Evolutionary conservation across 176 grass and related monocot species (phyloP).

Genomic region (Oryza australiensis): DNA sequence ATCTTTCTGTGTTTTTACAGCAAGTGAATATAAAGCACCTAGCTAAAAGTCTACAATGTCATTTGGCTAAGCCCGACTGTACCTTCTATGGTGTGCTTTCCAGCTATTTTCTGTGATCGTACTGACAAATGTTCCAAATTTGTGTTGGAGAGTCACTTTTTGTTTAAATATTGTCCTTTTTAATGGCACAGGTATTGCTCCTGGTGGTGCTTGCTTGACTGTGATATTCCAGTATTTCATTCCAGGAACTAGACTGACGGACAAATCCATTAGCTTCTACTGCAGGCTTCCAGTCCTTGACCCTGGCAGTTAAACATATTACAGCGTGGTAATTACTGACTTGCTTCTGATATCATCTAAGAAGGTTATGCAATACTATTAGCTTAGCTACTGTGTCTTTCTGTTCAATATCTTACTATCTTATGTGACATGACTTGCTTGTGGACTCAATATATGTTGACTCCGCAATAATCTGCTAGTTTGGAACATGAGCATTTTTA

Average conservation of each 20-base stretch:
- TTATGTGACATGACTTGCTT: slow-evolving; percentile 20
- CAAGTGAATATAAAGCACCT: slow-evolving; percentile 93
- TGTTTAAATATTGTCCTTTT: slow-evolving; percentile 19
- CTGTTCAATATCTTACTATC: slow-evolving; percentile 11
- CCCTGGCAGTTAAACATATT: slow-evolving; percentile 56
- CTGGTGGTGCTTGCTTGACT: slow-evolving; percentile 85
- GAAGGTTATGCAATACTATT: slow-evolving; percentile 26
- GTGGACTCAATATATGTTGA: slow-evolving; percentile 27
- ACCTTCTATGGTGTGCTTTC: slow-evolving; percentile 81
- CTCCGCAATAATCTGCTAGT: slow-evolving; percentile 18
- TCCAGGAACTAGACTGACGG: slow-evolving; percentile 71
- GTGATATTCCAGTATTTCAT: slow-evolving; percentile 97
- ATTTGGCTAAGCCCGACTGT: slow-evolving; percentile 93
- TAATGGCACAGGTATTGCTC: slow-evolving; percentile 66
- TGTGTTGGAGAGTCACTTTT: neutral
- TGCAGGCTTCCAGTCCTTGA: slow-evolving; percentile 92
- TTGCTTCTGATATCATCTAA: slow-evolving; percentile 7
- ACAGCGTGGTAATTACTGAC: neutral
- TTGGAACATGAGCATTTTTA: neutral
- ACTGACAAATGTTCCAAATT: neutral
- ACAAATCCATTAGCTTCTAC: slow-evolving; percentile 97
- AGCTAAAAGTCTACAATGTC: slow-evolving; percentile 84
- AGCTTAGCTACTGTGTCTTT: slow-evolving; percentile 20
- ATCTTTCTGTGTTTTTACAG: slow-evolving; percentile 46
- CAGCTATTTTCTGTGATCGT: slow-evolving; percentile 5